Conservation (phyloP, 768 basidiomycete genomes). For the Tylopilus subfusipes region DNA sequence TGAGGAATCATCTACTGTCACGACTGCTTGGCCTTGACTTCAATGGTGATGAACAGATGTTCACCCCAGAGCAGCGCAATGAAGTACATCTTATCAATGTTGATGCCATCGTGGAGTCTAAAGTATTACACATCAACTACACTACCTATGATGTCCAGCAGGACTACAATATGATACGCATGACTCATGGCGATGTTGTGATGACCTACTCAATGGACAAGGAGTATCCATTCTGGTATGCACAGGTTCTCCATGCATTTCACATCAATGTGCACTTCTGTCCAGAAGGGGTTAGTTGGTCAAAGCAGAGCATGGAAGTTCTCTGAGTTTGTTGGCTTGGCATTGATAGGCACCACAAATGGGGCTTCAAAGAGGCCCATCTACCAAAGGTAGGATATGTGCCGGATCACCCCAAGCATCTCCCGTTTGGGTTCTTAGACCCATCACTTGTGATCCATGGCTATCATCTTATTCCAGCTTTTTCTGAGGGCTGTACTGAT, state of each 20-base stretch:
- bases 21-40: not conserved
- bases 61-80: not conserved
- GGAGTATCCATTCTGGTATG: constrained; percentile 24
- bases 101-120: not conserved
- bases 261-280: not conserved
- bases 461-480: too few relatives aligned
- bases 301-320: too few relatives aligned
- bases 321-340: constrained; percentile 19
- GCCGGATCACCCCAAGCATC: constrained; percentile 3
- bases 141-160: not conserved
- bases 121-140: not conserved
- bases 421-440: not conserved
- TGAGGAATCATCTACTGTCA: not conserved
- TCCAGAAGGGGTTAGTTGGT: not conserved
- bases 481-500: too few relatives aligned
- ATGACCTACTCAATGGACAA: constrained; percentile 2
- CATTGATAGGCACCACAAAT: not conserved
- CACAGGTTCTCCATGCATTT: constrained; percentile 14
- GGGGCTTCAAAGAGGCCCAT: constrained; percentile 6
- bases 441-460: too few relatives aligned
- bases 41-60: not conserved
- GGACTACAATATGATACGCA: not conserved
- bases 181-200: too few relatives aligned
- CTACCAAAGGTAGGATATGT: constrained; percentile 21
- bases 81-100: not conserved